These are phyloP conservation scores for Tausonia pullulans DNA, from an alignment of 1,284 basidiomycete genomes.

Conservation along the genomic window DNA sequence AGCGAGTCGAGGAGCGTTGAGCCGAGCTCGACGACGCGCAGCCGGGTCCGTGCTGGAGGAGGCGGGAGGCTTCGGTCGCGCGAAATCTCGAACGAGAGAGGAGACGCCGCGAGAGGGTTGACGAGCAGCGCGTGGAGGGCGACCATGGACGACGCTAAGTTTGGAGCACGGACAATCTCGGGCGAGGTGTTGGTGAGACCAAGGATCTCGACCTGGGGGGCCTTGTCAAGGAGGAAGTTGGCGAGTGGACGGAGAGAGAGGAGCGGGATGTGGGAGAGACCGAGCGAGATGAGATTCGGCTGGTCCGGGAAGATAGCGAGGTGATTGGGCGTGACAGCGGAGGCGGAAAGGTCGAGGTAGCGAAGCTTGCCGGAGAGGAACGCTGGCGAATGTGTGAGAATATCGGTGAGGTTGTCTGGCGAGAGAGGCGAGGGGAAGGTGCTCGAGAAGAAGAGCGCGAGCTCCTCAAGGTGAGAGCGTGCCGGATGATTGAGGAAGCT, in stretches of 20 bases:
- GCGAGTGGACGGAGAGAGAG: slow-evolving; percentile 58
- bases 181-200: slow-evolving; percentile 68
- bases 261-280: slow-evolving; percentile 69
- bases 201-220: slow-evolving; percentile 71
- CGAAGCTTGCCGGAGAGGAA: slow-evolving; percentile 63
- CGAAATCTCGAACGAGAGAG: slow-evolving; percentile 42
- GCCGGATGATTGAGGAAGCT: slow-evolving; percentile 58
- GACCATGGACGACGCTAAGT: slow-evolving; percentile 47
- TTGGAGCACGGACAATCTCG: slow-evolving; percentile 47
- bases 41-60: slow-evolving; percentile 50
- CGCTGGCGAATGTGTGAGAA: slow-evolving; percentile 67
- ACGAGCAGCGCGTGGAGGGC: slow-evolving; percentile 59
- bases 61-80: slow-evolving; percentile 28
- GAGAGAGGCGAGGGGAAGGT: slow-evolving; percentile 64
- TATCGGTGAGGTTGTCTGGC: slow-evolving; percentile 52
- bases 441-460: slow-evolving; percentile 61
- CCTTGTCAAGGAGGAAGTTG: slow-evolving; percentile 56
- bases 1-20: slow-evolving; percentile 53
- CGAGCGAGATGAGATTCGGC: slow-evolving; percentile 68
- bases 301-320: slow-evolving; percentile 51
- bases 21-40: slow-evolving; percentile 81
- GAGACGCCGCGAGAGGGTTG: slow-evolving; percentile 64
- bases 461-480: slow-evolving; percentile 54
- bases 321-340: slow-evolving; percentile 54
- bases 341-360: slow-evolving; percentile 83